These are phyloP conservation scores for Asterochloris sp. DNA, from an alignment of 139 green algal genomes.

Conservation along the genomic window DNA sequence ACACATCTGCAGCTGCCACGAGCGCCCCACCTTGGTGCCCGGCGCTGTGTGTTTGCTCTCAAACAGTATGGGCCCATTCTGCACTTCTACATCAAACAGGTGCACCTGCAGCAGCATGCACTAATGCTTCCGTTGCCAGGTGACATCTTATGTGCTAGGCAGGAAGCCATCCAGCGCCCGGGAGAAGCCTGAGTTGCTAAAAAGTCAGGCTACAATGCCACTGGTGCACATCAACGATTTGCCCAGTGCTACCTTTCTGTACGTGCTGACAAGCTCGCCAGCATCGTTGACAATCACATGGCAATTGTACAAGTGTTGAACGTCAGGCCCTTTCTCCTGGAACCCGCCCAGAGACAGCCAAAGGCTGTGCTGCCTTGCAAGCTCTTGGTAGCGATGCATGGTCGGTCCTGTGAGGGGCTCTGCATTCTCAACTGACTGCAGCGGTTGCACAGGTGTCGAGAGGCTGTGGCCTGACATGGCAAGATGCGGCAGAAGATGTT, in stretches of 20 bases:
- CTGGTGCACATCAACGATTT: slow-evolving; percentile 22
- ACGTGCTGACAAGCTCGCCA: slow-evolving; percentile 50
- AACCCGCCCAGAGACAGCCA: slow-evolving; percentile 96
- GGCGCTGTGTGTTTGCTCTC: slow-evolving; percentile 73
- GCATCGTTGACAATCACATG: slow-evolving; percentile 79
- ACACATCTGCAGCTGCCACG: not conserved
- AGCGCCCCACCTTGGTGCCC: slow-evolving; percentile 44
- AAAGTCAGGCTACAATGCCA: not conserved
- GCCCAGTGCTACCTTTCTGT: slow-evolving; percentile 60
- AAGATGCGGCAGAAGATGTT: not conserved
- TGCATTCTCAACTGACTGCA: slow-evolving; percentile 62
- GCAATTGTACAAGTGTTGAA: slow-evolving; percentile 76
- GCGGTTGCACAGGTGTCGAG: not conserved
- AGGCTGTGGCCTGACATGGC: not conserved
- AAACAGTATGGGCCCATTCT: slow-evolving; percentile 77
- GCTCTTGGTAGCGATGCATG: slow-evolving; percentile 67
- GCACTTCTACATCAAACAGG: slow-evolving; percentile 92
- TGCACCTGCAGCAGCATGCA: slow-evolving; percentile 52
- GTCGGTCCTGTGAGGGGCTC: slow-evolving; percentile 74
- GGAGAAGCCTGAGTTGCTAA: not conserved
- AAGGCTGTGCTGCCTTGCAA: slow-evolving; percentile 65
- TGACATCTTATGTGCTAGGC: not conserved
- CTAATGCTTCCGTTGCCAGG: slow-evolving; percentile 33
- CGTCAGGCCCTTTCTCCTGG: slow-evolving; percentile 54
- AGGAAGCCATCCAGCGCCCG: not conserved